Conservation (phyloP, 2,329 filamentous ascomycete species). For the Berkeleyomyces rouxiae region DNA sequence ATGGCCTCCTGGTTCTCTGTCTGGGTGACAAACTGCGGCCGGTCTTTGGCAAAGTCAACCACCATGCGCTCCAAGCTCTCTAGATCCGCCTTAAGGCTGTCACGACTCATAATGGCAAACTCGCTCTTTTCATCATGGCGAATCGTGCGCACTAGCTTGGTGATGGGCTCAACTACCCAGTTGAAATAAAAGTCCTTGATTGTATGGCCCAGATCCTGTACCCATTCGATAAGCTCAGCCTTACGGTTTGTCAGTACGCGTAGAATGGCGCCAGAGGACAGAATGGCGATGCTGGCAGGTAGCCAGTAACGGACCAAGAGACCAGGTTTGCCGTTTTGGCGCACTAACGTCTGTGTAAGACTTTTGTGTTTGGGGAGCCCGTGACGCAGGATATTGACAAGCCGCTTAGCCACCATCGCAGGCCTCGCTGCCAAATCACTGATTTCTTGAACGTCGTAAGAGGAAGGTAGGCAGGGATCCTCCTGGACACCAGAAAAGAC, state of each 20-base stretch:
- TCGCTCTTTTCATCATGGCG: conserved; percentile 84
- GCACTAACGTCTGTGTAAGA: conserved; percentile 38
- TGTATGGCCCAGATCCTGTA: conserved; percentile 62
- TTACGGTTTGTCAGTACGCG: conserved; percentile 57
- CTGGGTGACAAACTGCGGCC: conserved; percentile 39
- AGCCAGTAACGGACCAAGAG: conserved; percentile 75
- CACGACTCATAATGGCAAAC: conserved; percentile 90
- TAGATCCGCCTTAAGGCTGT: conserved; percentile 76
- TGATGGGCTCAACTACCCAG: conserved; percentile 78
- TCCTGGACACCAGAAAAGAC: conserved; percentile 47
- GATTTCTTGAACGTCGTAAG: conserved; percentile 4
- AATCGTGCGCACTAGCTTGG: conserved; percentile 77
- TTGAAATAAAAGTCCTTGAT: conserved; percentile 85
- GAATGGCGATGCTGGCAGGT: conserved; percentile 49
- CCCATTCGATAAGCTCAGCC: conserved; percentile 65
- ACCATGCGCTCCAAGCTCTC: conserved; percentile 96
- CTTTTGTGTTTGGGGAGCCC: conserved; percentile 51
- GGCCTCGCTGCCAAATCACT: conserved; percentile 25
- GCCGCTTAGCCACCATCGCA: conserved; percentile 45
- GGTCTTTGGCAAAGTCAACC: conserved; percentile 81
- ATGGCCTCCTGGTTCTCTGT: conserved; percentile 23
- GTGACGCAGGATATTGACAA: conserved; percentile 51
- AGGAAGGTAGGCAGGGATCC: conserved; percentile 37
- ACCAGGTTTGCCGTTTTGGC: conserved; percentile 58
- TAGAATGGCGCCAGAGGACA: conserved; percentile 78